These are phyloP conservation scores for Podaxis rugospora DNA, from an alignment of 768 basidiomycete genomes.

Conservation along the genomic window DNA sequence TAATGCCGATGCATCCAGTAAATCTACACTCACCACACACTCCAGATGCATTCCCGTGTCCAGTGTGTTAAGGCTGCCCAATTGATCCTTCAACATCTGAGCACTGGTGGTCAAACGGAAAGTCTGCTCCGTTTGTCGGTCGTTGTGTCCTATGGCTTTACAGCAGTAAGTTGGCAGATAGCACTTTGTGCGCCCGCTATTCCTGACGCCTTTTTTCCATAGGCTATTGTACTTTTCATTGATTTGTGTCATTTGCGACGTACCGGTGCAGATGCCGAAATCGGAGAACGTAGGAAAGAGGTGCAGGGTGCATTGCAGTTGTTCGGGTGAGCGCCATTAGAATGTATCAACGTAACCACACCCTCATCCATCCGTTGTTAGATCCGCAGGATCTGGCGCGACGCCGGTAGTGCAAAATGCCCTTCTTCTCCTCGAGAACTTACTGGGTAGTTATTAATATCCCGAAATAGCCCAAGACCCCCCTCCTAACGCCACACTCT, in stretches of 20 bases:
- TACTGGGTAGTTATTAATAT: conserved; percentile 18
- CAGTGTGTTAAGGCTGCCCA: conserved; percentile 22
- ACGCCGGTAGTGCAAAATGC: conserved; percentile 20
- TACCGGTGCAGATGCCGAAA: conserved; percentile 15
- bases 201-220: not conserved
- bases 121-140: conserved; percentile 22
- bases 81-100: conserved; percentile 18
- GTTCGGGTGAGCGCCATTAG: conserved; percentile 19
- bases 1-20: not conserved
- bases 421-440: conserved; percentile 18
- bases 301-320: conserved; percentile 18
- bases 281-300: conserved; percentile 16
- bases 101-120: conserved; percentile 18
- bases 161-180: conserved; percentile 15
- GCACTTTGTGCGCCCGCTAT: not conserved
- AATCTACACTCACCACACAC: not conserved
- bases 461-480: conserved; percentile 4
- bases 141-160: conserved; percentile 21
- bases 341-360: not conserved
- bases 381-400: not conserved
- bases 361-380: not conserved
- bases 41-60: conserved; percentile 18
- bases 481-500: not conserved
- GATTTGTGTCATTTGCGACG: conserved; percentile 18
- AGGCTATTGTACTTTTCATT: conserved; percentile 23